Percentiles rank a stretch among this genome's conserved stretches.
Conservation (phyloP, 345 rosid genomes). For the Eutrema yunnanense region DNA sequence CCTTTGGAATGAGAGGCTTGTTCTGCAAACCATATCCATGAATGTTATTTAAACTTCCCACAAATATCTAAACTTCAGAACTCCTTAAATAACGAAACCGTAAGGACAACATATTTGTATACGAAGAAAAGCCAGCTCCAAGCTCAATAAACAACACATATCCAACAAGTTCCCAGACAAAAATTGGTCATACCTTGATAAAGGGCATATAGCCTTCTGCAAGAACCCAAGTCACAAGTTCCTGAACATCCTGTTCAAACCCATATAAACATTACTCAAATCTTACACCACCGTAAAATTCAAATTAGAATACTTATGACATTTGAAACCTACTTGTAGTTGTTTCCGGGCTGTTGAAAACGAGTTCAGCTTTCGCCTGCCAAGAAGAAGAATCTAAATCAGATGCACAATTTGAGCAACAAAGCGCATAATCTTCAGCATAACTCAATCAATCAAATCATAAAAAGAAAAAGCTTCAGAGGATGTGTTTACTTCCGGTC, state of each 20-base stretch:
- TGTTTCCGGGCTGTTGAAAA: conserved; percentile 56
- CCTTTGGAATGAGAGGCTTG: conserved; percentile 86
- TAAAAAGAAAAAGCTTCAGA: neutral
- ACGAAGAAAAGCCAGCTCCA: neutral
- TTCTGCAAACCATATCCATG: conserved; percentile 50
- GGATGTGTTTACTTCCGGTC: conserved; percentile 45
- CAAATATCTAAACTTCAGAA: neutral
- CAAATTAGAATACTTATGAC: neutral
- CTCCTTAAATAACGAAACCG: neutral
- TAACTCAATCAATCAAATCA: neutral
- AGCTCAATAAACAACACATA: neutral
- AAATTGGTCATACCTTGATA: conserved; percentile 50
- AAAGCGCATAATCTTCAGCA: neutral
- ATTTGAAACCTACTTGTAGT: conserved; percentile 51
- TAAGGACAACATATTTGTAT: neutral
- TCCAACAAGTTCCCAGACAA: neutral
- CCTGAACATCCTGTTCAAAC: conserved; percentile 71
- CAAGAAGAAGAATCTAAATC: neutral
- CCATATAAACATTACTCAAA: conserved; percentile 19
- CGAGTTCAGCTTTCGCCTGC: conserved; percentile 84
- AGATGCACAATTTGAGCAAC: neutral
- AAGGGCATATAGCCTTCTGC: conserved; percentile 89
- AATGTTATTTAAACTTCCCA: neutral
- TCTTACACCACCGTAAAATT: neutral
- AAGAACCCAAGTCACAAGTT: conserved; percentile 98